These are phyloP conservation scores for Scutellaria galericulata DNA, from an alignment of 257 asterid genomes.

Conservation along the genomic window DNA sequence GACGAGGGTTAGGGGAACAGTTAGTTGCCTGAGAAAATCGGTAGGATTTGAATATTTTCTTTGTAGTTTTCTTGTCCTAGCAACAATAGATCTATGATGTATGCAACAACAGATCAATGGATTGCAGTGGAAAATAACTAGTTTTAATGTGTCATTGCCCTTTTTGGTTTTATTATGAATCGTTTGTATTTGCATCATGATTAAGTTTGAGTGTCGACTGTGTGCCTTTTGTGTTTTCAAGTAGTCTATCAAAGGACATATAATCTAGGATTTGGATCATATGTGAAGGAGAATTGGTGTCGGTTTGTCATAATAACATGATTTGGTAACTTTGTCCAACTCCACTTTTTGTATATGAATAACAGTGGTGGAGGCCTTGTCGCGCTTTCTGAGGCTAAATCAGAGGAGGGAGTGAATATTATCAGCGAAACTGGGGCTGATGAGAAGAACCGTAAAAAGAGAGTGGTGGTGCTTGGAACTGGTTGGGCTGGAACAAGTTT, in stretches of 20 bases:
- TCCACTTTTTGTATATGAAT: conserved; percentile 20
- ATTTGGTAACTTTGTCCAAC: conserved; percentile 9
- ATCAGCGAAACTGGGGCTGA: conserved; percentile 46
- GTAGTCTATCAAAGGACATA: neutral
- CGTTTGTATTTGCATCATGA: neutral
- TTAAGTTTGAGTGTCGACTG: neutral
- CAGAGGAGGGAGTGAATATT: conserved; percentile 43
- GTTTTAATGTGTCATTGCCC: neutral
- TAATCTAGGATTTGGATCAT: neutral
- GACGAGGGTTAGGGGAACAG: neutral
- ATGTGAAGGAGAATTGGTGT: neutral
- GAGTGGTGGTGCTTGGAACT: conserved; percentile 94
- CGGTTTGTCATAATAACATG: neutral
- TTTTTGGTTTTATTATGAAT: neutral
- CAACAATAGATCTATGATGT: neutral
- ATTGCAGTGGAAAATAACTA: neutral
- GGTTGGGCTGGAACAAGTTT: conserved; percentile 99
- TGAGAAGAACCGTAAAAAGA: conserved; percentile 67
- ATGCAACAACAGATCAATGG: neutral
- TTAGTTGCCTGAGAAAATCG: conserved; percentile 4
- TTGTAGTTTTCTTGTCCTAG: neutral
- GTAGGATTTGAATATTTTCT: conserved; percentile 22
- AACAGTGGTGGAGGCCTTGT: conserved; percentile 85
- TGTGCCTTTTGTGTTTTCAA: neutral
- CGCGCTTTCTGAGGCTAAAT: conserved; percentile 76